These are phyloP conservation scores for Dryas alaskensis DNA, from an alignment of 306 rosid genomes.

Conservation along the genomic window DNA sequence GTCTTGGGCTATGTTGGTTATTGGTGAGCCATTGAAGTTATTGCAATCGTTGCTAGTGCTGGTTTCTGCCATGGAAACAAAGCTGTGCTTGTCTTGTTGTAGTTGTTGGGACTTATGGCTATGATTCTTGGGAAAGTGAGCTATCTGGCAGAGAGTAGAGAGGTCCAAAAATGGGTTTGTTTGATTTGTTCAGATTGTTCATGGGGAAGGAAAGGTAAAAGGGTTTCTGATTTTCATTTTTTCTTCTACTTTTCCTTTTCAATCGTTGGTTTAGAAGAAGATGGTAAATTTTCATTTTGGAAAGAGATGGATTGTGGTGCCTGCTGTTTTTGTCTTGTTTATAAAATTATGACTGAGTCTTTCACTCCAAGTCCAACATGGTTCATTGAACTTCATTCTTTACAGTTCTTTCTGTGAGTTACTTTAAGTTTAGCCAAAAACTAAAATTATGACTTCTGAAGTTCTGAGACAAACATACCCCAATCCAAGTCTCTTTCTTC, in stretches of 20 bases:
- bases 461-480: background rate
- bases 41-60: conserved; percentile 29
- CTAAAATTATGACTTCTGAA: background rate
- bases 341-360: conserved; percentile 29
- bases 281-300: conserved; percentile 33
- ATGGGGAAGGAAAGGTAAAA: conserved; percentile 9
- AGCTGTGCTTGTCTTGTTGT: background rate
- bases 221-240: conserved; percentile 16
- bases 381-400: background rate
- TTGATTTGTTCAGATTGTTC: conserved; percentile 14
- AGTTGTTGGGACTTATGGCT: conserved; percentile 28
- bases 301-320: conserved; percentile 33
- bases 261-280: conserved; percentile 22
- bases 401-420: background rate
- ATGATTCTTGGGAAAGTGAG: conserved; percentile 24
- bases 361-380: background rate
- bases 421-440: background rate
- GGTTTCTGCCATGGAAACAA: conserved; percentile 53
- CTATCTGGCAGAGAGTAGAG: conserved; percentile 21
- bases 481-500: background rate
- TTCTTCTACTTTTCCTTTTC: background rate
- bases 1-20: conserved; percentile 61
- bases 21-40: conserved; percentile 52
- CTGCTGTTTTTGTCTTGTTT: conserved; percentile 40
- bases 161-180: background rate